Base-by-base conservation (phyloP, 169 alveolate genomes). In the Eimeria praecox region DNA sequence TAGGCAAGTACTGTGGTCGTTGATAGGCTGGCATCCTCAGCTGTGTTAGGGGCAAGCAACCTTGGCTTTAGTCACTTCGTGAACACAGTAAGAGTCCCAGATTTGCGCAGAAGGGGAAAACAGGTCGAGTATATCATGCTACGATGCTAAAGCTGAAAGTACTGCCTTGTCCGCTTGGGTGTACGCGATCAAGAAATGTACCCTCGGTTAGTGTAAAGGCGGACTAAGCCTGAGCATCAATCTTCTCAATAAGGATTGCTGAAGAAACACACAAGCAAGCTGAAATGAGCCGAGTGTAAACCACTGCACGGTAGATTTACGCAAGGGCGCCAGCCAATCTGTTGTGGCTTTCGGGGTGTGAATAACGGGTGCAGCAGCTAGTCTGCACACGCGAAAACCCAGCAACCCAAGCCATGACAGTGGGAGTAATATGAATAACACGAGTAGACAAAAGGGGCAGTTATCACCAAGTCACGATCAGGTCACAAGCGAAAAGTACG, bases 241-340 rank as follows among this genome's bases (percentile, higher is more conserved):
- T 87, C 82, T 87, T 87, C 82, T 87, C 93, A 38, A 87, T 87
- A 20, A 87, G 62, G 33, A 87, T 59, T 1, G 93, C 93, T 87
- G 93, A 24, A 54, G 62, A 62, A 20, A 54, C 5, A 40, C 3
- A 83, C 49, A 52, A 44, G 42, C 40, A 80, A 46, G 27, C 89
- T 54, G 42, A 33, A 22, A 33, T 5, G 16, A 20, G 59, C 5
- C n/a, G 24, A 9, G 5, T n/a, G 77, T 14, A 4, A 4, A 16
- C 54, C 30, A 33, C 30, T 38, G n/a, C 22, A 10, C 8, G 92
- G 35, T 10, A 2, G 0, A 10, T 2, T 14, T 30, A 14, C 6
- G 69, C 27, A 9, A 52, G 46, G 35, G 75, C 56, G 38, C 54
- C 3, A 33, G 69, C 56, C 30, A 0, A 46, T 2, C 40, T 69